Evolutionary conservation across 2,329 filamentous ascomycete species (phyloP), one percentile per base, ranked within the genome.

Genomic region (Ascochyta lentis): DNA sequence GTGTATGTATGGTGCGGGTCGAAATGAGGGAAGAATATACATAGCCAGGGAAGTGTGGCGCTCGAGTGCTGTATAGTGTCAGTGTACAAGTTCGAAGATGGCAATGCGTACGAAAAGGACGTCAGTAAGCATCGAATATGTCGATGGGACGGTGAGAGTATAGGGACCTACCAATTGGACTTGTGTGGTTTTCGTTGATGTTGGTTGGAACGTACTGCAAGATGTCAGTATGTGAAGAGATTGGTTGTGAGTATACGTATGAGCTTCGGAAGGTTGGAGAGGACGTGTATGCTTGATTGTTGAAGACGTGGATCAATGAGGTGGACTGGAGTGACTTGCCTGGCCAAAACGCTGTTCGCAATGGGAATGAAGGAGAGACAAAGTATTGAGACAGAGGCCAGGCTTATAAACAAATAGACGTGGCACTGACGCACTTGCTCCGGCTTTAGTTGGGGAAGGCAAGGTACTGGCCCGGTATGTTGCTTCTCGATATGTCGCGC

Each of bases 351-450:
- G 15, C 13, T 29, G 22, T 19, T 49, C 16, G 35, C 35, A 34
- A 38, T 59, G 54, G 23, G 51, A 19, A 38, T 59, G 56, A 55
- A 60, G 49, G 59, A 59, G 56, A 59, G 41, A 59, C 9, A 50
- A 40, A 53, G 35, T 26, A 48, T 15, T 27, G 39, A 19, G 44
- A 27, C 29, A n/a, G 38, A 37, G 34, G 44, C 34, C 3, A 12
- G 5, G 44, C 29, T 52, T 51, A 60, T 62, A 64, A 47, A 40
- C 24, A 48, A 41, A 35, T 22, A 43, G 16, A 23, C 3, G 15
- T 26, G 29, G 16, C 34, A 7, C 26, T 27, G 13, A 33, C 39
- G 12, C 23, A 27, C 24, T 29, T 23, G n/a, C 44, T 33, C 37
- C n/a, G 6, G 24, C 38, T 4, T n/a, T 15, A 33, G 31, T 1